Base-by-base conservation (phyloP, 1,139 yeast species). In the Sugiyamaella pinicola region DNA sequence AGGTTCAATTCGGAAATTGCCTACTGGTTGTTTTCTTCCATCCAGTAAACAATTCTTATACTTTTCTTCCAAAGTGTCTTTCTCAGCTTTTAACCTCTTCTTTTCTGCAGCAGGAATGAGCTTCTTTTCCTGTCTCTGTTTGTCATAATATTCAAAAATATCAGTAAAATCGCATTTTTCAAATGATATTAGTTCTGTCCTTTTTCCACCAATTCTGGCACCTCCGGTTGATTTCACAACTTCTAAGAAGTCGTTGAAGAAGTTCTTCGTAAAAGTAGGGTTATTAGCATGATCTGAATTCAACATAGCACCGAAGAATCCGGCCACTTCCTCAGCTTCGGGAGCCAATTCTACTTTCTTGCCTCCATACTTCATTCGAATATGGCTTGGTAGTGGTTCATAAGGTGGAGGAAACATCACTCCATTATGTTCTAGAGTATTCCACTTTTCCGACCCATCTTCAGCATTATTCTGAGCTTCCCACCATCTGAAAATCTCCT, bases 241-340 rank as follows among this genome's bases (percentile, higher is more conserved):
- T 53, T 77, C 71, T 44, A 74, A 60, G 64, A 93, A 90, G 69
- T 93, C 99, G 24, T 75, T 70, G 63, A 91, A 91, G 72, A 93
- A 93, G 68, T 93, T 93, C 66, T 83, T 80, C 61, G 85, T 95
- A 69, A 93, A 93, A 1, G 82, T 84, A 0, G 95, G 91, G 66
- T 90, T 91, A 59, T 83, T 79, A 12, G 91, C 95, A 69, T 91
- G 97, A 61, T 90, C 97, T 0, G 95, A 80, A 61, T 87, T 91
- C 42, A 91, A 58, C 82, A 91, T 79, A 6, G 96, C 96, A 15
- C 87, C 98, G 69, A 78, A 93, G 66, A 90, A 91, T 0, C 97
- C 97, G 0, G 97, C 98, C 33, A 93, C 97, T 69, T 93, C 98
- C 70, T 93, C 99, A 1, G 97, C 98, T 53, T 79, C 87, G 1